These are phyloP conservation scores for Coniochaeta pulveracea DNA, from an alignment of 2,329 filamentous ascomycete species.

Conservation along the genomic window DNA sequence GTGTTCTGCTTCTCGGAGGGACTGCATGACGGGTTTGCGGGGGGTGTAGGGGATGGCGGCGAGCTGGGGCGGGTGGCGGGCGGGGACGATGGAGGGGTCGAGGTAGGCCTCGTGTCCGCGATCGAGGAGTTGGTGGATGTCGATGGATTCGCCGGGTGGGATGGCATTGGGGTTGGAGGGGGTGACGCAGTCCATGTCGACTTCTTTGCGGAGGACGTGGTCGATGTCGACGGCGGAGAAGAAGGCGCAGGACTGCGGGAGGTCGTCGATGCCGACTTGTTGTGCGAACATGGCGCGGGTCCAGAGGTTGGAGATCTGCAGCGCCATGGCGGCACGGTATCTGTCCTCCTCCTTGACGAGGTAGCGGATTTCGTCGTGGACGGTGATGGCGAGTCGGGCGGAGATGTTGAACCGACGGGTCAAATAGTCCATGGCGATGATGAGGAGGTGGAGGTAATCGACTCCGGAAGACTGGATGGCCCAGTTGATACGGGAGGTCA, in stretches of 20 bases:
- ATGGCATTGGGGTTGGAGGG: conserved; percentile 75
- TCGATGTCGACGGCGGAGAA: conserved; percentile 96
- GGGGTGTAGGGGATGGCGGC: conserved; percentile 56
- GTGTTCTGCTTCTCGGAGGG: conserved; percentile 38
- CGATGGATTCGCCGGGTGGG: conserved; percentile 73
- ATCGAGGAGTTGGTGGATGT: conserved; percentile 66
- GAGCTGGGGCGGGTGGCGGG: conserved; percentile 39
- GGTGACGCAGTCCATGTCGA: conserved; percentile 94
- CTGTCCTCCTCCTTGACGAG: conserved; percentile 76
- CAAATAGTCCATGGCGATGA: conserved; percentile 91
- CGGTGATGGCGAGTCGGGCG: conserved; percentile 81
- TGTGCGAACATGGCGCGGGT: conserved; percentile 95
- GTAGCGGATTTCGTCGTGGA: conserved; percentile 96
- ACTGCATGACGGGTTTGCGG: conserved; percentile 69
- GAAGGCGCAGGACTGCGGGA: conserved; percentile 89
- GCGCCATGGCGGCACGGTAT: conserved; percentile 81
- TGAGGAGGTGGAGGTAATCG: conserved; percentile 89
- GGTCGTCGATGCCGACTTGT: conserved; percentile 89
- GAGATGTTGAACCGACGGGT: conserved; percentile 74
- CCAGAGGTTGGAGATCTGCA: conserved; percentile 93
- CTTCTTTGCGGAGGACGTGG: conserved; percentile 90
- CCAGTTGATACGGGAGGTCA: conserved; percentile 97
- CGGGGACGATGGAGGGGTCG: conserved; percentile 51
- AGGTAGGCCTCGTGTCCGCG: conserved; percentile 60
- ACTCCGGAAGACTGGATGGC: conserved; percentile 96